phyloP scores from a whole-genome alignment of 805 yeast genomes.

The Isabelozyma rhagii region DNA sequence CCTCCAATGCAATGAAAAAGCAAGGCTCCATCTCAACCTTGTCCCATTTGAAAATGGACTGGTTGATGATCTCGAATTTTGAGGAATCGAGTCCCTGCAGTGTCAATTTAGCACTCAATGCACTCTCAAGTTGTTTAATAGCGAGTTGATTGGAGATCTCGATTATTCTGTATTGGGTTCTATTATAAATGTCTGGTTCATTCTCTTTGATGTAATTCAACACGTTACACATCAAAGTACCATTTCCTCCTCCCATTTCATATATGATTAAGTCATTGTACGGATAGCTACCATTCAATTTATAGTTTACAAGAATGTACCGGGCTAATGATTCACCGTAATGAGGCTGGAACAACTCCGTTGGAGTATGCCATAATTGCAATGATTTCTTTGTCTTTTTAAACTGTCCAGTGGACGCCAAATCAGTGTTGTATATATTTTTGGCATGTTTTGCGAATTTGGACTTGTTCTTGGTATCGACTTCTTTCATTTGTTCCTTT shows the following conservation, averaged over 20 bases:
- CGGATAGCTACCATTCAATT: slow-evolving; percentile 60
- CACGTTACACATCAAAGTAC: slow-evolving; percentile 76
- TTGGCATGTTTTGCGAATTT: slow-evolving; percentile 27
- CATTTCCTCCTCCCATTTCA: slow-evolving; percentile 91
- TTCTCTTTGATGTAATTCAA: slow-evolving; percentile 57
- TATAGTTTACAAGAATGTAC: slow-evolving; percentile 69
- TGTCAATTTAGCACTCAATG: slow-evolving; percentile 29
- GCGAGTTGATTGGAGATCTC: slow-evolving; percentile 69
- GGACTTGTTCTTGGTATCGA: slow-evolving; percentile 7
- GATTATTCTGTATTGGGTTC: slow-evolving; percentile 66
- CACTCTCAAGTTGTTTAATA: slow-evolving; percentile 46
- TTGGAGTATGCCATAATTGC: slow-evolving; percentile 89
- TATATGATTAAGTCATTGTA: slow-evolving; percentile 70
- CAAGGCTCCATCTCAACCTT: slow-evolving; percentile 60
- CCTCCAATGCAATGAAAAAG: slow-evolving; percentile 76
- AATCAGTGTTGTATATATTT: slow-evolving; percentile 21
- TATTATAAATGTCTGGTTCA: slow-evolving; percentile 71
- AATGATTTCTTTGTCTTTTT: slow-evolving; percentile 35
- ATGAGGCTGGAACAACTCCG: slow-evolving; percentile 78
- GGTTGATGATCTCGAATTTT: slow-evolving; percentile 64
- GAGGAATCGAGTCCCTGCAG: slow-evolving; percentile 47
- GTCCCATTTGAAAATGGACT: slow-evolving; percentile 76
- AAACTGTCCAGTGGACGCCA: slow-evolving; percentile 10
- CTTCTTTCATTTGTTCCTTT: slow-evolving; percentile 5
- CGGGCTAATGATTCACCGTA: slow-evolving; percentile 87